Base-by-base conservation (phyloP, 2,329 filamentous ascomycete genomes). In the Fusarium sp. region DNA sequence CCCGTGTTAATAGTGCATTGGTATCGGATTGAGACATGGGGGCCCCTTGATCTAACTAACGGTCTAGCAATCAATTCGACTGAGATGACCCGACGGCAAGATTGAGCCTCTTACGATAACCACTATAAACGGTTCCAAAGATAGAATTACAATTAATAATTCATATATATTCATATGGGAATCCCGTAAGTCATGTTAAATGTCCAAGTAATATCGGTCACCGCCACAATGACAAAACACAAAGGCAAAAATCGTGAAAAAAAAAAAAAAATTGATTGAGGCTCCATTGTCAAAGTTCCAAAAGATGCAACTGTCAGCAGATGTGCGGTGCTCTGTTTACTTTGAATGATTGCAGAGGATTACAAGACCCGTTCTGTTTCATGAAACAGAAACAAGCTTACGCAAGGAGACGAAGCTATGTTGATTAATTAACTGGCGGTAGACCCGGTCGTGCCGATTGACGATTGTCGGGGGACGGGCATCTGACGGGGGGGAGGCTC, bases 301-400 rank as follows among this genome's bases (percentile, higher is more conserved):
- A 29, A 29, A 38, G 11, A 63, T 40, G 47, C 47, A 40, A 24
- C n/a, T 27, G 18, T 60, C 42, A 69, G 42, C 38, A 50, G 27
- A 27, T 35, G 22, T 37, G 52, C 24, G 35, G 29, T 14, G 20
- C 11, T 40, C 27, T 66, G 34, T 56, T 37, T 50, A 27, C 20
- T 37, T 29, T 22, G 31, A 40, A 22, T 63, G 24, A 63, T 71
- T 74, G 34, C 38, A 57, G 40, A 68, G 70, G 70, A 65, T 73
- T 37, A 61, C 38, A 24, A 29, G 35, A 18, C 52, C 62, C 54
- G 47, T 69, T 62, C 58, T 27, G 68, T 72, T 74, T 74, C 71
- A 74, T 70, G 71, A 74, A 62, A 62, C 69, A 74, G 69, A 72
- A 64, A 69, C 71, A 67, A 67, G 72, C 69, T 60, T 58, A 60